These are phyloP conservation scores for Didymella pomorum DNA, from an alignment of 2,329 filamentous ascomycete genomes.

Conservation along the genomic window DNA sequence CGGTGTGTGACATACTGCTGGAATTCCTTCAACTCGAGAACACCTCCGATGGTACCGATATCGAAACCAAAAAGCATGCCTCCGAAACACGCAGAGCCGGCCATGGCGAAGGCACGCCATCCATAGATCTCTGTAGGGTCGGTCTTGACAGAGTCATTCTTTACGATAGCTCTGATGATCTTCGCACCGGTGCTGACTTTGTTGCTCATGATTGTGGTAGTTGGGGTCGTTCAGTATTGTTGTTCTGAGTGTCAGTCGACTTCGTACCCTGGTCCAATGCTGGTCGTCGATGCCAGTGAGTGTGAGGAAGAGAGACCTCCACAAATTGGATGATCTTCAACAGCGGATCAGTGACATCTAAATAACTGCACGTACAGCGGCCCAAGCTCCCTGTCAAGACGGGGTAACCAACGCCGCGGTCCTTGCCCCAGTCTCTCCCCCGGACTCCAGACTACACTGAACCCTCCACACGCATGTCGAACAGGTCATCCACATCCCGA, in stretches of 20 bases:
- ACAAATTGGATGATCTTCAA: constrained; percentile 30
- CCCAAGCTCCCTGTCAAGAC: constrained; percentile 37
- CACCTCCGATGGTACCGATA: constrained; percentile 73
- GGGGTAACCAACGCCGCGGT: constrained; percentile 33
- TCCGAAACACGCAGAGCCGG: constrained; percentile 72
- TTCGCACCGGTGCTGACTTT: constrained; percentile 35
- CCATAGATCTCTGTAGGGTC: constrained; percentile 74
- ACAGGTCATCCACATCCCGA: constrained; percentile 16
- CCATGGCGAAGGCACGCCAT: constrained; percentile 71
- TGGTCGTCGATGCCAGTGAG: constrained; percentile 23
- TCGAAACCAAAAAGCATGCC: constrained; percentile 73
- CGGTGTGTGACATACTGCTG: constrained; percentile 54
- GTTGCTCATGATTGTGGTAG: constrained; percentile 16
- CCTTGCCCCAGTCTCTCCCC: constrained; percentile 21
- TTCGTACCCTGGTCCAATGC: constrained; percentile 16
- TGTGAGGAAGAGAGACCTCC: constrained; percentile 27
- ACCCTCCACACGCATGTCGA: constrained; percentile 26
- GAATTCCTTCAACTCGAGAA: constrained; percentile 68
- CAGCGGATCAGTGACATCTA: constrained; percentile 28
- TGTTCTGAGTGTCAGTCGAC: constrained; percentile 1
- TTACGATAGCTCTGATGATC: constrained; percentile 65
- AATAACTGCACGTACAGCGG: constrained; percentile 36
- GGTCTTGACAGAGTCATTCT: constrained; percentile 74
- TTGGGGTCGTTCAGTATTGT: not conserved
- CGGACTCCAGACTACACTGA: constrained; percentile 24